A percentile compares a stretch with the other conserved stretches of the same genome.
Evolutionary conservation across 306 rosid species (phyloP).

Genomic region (Potentilla sterilis): DNA sequence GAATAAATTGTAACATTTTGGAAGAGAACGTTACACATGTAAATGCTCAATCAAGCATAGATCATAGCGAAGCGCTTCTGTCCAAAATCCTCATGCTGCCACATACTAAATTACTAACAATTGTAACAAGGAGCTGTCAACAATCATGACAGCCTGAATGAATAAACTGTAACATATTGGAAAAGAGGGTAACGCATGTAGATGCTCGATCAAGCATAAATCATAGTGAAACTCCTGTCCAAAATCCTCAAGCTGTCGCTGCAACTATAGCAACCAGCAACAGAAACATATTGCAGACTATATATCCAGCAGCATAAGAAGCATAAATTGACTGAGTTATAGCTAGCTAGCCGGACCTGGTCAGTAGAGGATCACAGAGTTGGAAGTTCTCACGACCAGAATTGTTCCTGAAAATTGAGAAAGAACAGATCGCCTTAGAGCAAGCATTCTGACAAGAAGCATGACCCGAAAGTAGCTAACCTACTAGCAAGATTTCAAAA

Average conservation of each 20-base stretch:
- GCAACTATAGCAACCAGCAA: background rate
- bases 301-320: background rate
- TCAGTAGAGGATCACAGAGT: background rate
- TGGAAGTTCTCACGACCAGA: slow-evolving; percentile 1
- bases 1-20: background rate
- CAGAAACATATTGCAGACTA: slow-evolving; percentile 3
- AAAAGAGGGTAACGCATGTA: background rate
- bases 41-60: background rate
- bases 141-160: background rate
- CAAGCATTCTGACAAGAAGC: background rate
- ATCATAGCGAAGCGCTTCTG: background rate
- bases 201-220: background rate
- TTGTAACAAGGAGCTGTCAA: no score
- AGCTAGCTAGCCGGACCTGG: background rate
- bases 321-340: background rate
- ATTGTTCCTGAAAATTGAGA: slow-evolving; percentile 16
- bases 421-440: slow-evolving; percentile 9
- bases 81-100: background rate
- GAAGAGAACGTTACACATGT: background rate
- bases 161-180: background rate
- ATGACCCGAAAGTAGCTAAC: background rate
- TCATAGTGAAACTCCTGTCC: background rate
- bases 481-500: background rate
- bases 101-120: no score
- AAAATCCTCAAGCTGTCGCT: background rate